Evolutionary conservation across 345 rosid species (phyloP).

Genomic region (Anastatica hierochuntica): DNA sequence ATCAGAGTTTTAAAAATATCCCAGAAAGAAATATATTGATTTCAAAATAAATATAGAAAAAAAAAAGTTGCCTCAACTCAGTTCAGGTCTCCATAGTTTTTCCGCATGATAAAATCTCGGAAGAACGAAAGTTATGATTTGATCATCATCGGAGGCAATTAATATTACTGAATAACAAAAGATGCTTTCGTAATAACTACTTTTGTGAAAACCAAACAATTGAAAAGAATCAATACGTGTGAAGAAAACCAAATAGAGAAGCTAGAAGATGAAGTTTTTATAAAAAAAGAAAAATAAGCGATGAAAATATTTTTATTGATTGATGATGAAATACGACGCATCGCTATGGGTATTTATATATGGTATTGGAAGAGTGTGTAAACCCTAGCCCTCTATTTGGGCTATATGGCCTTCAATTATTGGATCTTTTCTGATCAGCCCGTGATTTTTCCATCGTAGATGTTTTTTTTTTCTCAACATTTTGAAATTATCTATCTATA

Average conservation of each 20-base stretch:
- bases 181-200: too few relatives aligned
- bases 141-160: conserved; percentile 26
- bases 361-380: background rate
- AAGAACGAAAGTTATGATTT: conserved; percentile 30
- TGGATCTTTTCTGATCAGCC: background rate
- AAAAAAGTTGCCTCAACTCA: conserved; percentile 14
- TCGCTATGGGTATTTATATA: background rate
- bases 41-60: background rate
- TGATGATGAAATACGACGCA: too few relatives aligned
- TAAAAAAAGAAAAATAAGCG: too few relatives aligned
- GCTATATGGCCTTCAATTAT: background rate
- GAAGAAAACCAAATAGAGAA: background rate
- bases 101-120: conserved; percentile 25
- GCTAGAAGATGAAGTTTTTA: background rate
- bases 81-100: conserved; percentile 28
- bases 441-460: background rate
- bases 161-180: too few relatives aligned
- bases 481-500: too few relatives aligned
- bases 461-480: too few relatives aligned
- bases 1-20: conserved; percentile 3
- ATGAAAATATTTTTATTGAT: too few relatives aligned
- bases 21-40: background rate
- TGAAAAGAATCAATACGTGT: background rate
- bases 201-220: background rate
- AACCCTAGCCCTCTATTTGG: conserved; percentile 14